Evolutionary conservation across 345 rosid genomes (phyloP).

Genomic region (Toxicodendron radicans): DNA sequence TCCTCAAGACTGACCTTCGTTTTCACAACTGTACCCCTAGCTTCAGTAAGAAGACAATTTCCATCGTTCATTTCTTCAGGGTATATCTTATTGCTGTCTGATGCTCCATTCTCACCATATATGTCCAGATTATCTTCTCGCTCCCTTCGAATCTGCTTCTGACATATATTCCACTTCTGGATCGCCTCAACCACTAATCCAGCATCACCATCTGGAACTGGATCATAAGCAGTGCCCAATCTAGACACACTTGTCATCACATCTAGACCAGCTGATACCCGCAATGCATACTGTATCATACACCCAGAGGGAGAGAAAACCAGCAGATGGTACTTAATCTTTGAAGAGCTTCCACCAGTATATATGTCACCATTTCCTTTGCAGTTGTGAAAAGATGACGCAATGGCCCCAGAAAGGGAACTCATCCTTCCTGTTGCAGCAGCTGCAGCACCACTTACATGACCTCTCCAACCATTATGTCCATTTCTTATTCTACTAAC

Average conservation of each 20-base stretch:
- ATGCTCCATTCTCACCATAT: conserved; percentile 74
- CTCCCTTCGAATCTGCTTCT: conserved; percentile 72
- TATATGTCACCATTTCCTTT: conserved; percentile 40
- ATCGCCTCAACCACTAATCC: conserved; percentile 66
- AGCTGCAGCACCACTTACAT: conserved; percentile 74
- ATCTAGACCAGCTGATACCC: conserved; percentile 40
- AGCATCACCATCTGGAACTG: conserved; percentile 60
- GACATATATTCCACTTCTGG: conserved; percentile 83
- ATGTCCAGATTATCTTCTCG: conserved; percentile 72
- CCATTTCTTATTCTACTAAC: conserved; percentile 83
- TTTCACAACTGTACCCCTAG: conserved; percentile 30
- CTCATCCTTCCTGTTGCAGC: conserved; percentile 81
- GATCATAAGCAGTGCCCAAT: conserved; percentile 41
- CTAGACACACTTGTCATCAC: conserved; percentile 31
- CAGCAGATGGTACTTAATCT: conserved; percentile 59
- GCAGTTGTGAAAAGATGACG: conserved; percentile 71
- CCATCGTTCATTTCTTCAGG: conserved; percentile 58
- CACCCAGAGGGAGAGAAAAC: conserved; percentile 83
- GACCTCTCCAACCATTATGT: conserved; percentile 75
- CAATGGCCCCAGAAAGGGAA: conserved; percentile 65
- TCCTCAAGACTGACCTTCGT: conserved; percentile 43
- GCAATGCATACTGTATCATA: conserved; percentile 76
- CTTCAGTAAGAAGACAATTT: conserved; percentile 34
- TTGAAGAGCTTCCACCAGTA: conserved; percentile 32
- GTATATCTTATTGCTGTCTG: conserved; percentile 66